Evolutionary conservation across 2,329 filamentous ascomycete genomes (phyloP), one percentile per base, ranked within the genome.

Genomic region (Xylaria multiplex): DNA sequence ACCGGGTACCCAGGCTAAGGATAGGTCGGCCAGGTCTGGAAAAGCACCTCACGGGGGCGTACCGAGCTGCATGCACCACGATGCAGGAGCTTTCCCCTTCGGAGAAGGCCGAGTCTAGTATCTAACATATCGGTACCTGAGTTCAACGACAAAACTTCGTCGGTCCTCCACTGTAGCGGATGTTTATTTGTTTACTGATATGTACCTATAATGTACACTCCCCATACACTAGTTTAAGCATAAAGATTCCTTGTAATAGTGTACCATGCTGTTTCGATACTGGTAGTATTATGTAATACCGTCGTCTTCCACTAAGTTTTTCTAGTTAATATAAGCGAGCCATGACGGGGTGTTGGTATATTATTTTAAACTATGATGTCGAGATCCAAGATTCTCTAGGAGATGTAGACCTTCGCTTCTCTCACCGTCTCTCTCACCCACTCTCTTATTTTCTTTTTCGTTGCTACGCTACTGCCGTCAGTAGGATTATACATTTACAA

Each of bases 21-120:
- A 42, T 64, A 60, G 45, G 45, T 53, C 45, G 55, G 54, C 37
- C 40, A 35, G 48, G 27, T 50, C 49, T 63, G 42, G 46, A 64
- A 53, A 24, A 57, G 37, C n/a, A 42, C 40, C 11, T 40, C 35
- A 49, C 32, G 37, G 59, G 35, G 59, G 59, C 55, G 54, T 63
- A 14, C 48, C 55, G 54, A 48, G 48, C 50, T 59, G 30, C 32
- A 59, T 42, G 30, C 55, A 52, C 22, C 30, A 56, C 46, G 14
- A 62, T 45, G 43, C 58, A 54, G 56, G 49, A 65, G 65, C 62
- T 53, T 67, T 52, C 58, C 53, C 46, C 53, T 62, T 61, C 62
- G 62, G 65, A 56, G 57, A 65, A 62, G 62, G 35, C 65, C 65
- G 65, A 65, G 7, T 49, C 42, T 42, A 40, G 27, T 11, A 43